Evolutionary conservation across 2,329 filamentous ascomycete species (phyloP).

Genomic region (Cytospora piceae): DNA sequence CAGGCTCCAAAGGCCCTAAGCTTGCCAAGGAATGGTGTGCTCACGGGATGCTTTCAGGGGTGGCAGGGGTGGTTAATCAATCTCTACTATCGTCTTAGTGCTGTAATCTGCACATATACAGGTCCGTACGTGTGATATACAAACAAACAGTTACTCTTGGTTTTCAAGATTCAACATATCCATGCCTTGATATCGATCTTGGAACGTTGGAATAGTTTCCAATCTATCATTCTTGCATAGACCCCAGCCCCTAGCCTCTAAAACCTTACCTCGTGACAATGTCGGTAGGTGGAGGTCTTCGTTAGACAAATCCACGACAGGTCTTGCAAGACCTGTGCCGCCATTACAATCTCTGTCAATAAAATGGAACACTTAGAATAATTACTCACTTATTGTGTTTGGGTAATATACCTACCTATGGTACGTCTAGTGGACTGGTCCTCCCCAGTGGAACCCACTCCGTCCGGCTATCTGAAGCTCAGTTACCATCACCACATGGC

Average conservation of each 20-base stretch:
- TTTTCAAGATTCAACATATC: neutral
- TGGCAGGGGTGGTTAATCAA: neutral
- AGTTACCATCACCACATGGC: neutral
- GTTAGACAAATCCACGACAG: neutral
- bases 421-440: neutral
- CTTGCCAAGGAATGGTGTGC: conserved; percentile 1
- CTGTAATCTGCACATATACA: neutral
- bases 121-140: too few species aligned
- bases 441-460: neutral
- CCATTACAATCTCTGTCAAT: neutral
- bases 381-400: too few species aligned
- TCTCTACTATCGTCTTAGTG: neutral
- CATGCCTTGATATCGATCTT: neutral
- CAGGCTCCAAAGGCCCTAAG: neutral
- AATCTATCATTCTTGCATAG: neutral
- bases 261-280: neutral
- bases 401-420: too few species aligned
- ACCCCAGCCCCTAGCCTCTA: too few species aligned
- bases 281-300: neutral
- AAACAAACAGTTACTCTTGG: neutral
- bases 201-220: neutral
- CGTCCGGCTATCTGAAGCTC: neutral
- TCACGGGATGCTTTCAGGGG: conserved; percentile 1
- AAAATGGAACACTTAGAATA: too few species aligned
- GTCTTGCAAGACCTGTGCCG: neutral